A percentile compares a stretch with the other conserved stretches of the same genome.
These are phyloP conservation scores for Arthroderma sp. DNA, from an alignment of 2,329 filamentous ascomycete species.

Conservation along the genomic window DNA sequence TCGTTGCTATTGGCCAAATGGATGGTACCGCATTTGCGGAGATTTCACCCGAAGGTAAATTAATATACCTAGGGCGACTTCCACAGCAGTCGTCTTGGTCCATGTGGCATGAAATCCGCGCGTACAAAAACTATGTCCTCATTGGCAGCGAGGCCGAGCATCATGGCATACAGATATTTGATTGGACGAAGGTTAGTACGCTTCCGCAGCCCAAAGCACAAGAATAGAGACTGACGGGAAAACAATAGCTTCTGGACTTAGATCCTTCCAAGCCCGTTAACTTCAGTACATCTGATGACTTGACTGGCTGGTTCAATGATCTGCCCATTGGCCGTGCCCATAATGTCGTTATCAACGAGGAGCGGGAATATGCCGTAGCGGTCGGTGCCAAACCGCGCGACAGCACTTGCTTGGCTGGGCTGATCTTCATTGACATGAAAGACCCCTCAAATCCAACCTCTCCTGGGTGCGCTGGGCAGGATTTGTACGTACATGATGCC, in stretches of 20 bases:
- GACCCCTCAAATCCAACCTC: slow-evolving; percentile 41
- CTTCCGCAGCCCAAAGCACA: not conserved
- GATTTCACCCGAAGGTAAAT: slow-evolving; percentile 31
- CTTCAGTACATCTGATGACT: slow-evolving; percentile 31
- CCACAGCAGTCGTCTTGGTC: slow-evolving; percentile 27
- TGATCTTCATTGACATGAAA: slow-evolving; percentile 47
- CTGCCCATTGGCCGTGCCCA: slow-evolving; percentile 31
- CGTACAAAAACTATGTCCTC: slow-evolving; percentile 14
- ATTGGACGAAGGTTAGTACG: slow-evolving; percentile 37
- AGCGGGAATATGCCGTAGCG: slow-evolving; percentile 39
- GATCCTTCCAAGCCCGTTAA: slow-evolving; percentile 27
- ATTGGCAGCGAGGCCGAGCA: slow-evolving; percentile 32
- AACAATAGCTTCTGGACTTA: too few relatives aligned
- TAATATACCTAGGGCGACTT: slow-evolving; percentile 36
- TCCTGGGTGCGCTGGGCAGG: slow-evolving; percentile 41
- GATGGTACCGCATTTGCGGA: slow-evolving; percentile 41
- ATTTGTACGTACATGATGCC: slow-evolving; percentile 49
- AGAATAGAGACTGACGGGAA: not conserved
- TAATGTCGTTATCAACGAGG: slow-evolving; percentile 35
- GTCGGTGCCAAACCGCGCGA: slow-evolving; percentile 22
- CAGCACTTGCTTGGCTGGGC: slow-evolving; percentile 37
- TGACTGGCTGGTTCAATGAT: slow-evolving; percentile 30
- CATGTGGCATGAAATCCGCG: slow-evolving; percentile 27
- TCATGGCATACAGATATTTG: slow-evolving; percentile 51
- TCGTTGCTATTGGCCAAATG: slow-evolving; percentile 37